A percentile compares a stretch with the other conserved stretches of the same genome.
phyloP scores from a whole-genome alignment of 2,329 filamentous ascomycete genomes.

The Blumeria graminis region DNA sequence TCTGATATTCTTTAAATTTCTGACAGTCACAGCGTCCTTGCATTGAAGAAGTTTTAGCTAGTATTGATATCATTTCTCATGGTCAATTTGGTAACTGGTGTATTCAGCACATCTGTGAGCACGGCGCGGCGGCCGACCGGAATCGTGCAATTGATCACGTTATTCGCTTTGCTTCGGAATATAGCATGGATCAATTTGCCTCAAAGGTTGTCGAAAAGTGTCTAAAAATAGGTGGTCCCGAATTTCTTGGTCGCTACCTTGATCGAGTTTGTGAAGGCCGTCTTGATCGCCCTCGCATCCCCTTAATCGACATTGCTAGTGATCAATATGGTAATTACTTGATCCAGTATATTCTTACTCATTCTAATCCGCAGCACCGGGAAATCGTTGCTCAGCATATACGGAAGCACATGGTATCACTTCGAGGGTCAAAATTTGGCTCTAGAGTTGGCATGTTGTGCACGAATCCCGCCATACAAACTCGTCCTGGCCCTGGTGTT shows the following conservation, averaged over 20 bases:
- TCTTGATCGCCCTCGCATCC: constrained; percentile 77
- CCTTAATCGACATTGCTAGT: constrained; percentile 90
- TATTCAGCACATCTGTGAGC: constrained; percentile 97
- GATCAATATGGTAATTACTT: constrained; percentile 98
- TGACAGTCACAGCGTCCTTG: constrained; percentile 50
- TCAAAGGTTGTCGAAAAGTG: constrained; percentile 99
- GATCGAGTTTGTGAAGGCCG: constrained; percentile 84
- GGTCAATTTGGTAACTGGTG: constrained; percentile 99
- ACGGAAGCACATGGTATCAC: constrained; percentile 97
- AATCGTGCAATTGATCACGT: constrained; percentile 90
- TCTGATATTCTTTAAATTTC: background rate
- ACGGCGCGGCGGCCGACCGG: constrained; percentile 74
- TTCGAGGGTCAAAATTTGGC: constrained; percentile 93
- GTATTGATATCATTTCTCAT: constrained; percentile 89
- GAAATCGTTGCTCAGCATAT: constrained; percentile 88
- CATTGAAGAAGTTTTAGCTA: constrained; percentile 84
- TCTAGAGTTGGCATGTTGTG: constrained; percentile 98
- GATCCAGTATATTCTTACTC: constrained; percentile 87
- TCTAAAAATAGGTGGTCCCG: constrained; percentile 76
- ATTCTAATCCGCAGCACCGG: constrained; percentile 66
- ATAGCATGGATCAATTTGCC: constrained; percentile 97
- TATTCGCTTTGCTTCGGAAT: constrained; percentile 76
- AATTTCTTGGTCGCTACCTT: constrained; percentile 82
- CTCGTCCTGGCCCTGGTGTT: constrained; percentile 64
- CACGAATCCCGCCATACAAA: constrained; percentile 76